A percentile compares a stretch with the other conserved stretches of the same genome.
Evolutionary conservation across 139 green algal genomes (phyloP).

Genomic region (Chlorella sp.): DNA sequence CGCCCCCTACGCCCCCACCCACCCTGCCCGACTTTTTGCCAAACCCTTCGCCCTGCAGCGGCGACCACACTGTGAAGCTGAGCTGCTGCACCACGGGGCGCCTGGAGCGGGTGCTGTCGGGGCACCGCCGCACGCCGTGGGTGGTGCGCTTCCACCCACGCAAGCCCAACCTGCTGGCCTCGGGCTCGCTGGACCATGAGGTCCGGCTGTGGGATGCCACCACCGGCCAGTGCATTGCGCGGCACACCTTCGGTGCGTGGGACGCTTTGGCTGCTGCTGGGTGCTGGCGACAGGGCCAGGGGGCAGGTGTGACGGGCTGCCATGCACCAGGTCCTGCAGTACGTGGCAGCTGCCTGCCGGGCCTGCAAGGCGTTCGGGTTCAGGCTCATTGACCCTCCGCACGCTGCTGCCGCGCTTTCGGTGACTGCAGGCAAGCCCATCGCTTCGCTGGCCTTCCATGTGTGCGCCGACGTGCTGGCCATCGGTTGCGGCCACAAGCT

Average conservation of each 20-base stretch:
- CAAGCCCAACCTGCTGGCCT: slow-evolving; percentile 76
- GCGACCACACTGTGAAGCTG: slow-evolving; percentile 95
- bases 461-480: slow-evolving; percentile 69
- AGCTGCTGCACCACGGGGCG: slow-evolving; percentile 65
- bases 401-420: not conserved
- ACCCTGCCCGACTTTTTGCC: no score
- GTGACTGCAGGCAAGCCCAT: slow-evolving; percentile 90
- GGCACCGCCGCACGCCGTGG: slow-evolving; percentile 91
- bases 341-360: no score
- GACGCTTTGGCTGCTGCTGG: not conserved
- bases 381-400: no score
- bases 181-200: slow-evolving; percentile 86
- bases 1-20: no score
- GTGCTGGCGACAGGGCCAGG: not conserved
- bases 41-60: slow-evolving; percentile 60
- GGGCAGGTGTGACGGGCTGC: no score
- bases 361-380: no score
- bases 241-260: slow-evolving; percentile 74
- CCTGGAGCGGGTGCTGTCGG: slow-evolving; percentile 67
- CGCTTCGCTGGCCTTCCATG: slow-evolving; percentile 87
- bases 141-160: slow-evolving; percentile 90
- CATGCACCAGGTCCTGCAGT: no score
- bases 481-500: slow-evolving; percentile 86
- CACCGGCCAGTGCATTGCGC: slow-evolving; percentile 70
- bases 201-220: slow-evolving; percentile 85